These are phyloP conservation scores for Cyberlindnera misumaiensis DNA, from an alignment of 805 yeast genomes.

Conservation along the genomic window DNA sequence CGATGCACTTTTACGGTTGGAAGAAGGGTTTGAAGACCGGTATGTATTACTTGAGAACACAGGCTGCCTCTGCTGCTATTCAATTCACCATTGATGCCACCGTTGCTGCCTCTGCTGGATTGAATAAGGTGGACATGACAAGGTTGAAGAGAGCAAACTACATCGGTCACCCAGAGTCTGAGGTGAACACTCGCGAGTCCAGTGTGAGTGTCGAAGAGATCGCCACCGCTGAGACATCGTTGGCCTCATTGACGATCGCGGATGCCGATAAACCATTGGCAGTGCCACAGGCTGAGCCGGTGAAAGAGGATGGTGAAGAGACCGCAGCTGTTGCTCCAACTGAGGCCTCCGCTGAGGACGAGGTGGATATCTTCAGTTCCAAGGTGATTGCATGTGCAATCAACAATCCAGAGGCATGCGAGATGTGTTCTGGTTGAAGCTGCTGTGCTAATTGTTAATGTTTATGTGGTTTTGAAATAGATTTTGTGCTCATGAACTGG, in stretches of 20 bases:
- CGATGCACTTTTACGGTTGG: constrained; percentile 98
- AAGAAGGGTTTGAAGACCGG: constrained; percentile 95
- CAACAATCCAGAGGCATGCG: constrained; percentile 94
- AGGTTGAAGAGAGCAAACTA: constrained; percentile 33
- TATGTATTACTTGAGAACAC: constrained; percentile 92
- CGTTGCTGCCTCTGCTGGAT: constrained; percentile 94
- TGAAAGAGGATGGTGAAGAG: constrained; percentile 23
- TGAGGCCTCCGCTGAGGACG: constrained; percentile 34
- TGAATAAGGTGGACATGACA: constrained; percentile 26
- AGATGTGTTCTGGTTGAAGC: constrained; percentile 92
- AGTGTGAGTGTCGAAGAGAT: constrained; percentile 29
- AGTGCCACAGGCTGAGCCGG: constrained; percentile 18
- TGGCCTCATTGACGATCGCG: constrained; percentile 36
- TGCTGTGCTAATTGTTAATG: too few species aligned
- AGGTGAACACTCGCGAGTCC: constrained; percentile 15
- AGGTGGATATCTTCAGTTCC: constrained; percentile 82
- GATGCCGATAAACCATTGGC: constrained; percentile 27
- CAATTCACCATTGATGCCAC: constrained; percentile 74
- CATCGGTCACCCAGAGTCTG: constrained; percentile 19
- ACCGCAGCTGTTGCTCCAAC: constrained; percentile 25
- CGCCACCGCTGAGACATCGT: constrained; percentile 27
- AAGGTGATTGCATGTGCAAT: constrained; percentile 96
- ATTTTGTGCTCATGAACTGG: too few species aligned
- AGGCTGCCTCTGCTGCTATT: constrained; percentile 94
- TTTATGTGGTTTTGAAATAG: too few species aligned